A percentile compares a stretch with the other conserved stretches of the same genome.
Conservation (phyloP, 2,329 filamentous ascomycete genomes). For the Fusarium nematophilum region DNA sequence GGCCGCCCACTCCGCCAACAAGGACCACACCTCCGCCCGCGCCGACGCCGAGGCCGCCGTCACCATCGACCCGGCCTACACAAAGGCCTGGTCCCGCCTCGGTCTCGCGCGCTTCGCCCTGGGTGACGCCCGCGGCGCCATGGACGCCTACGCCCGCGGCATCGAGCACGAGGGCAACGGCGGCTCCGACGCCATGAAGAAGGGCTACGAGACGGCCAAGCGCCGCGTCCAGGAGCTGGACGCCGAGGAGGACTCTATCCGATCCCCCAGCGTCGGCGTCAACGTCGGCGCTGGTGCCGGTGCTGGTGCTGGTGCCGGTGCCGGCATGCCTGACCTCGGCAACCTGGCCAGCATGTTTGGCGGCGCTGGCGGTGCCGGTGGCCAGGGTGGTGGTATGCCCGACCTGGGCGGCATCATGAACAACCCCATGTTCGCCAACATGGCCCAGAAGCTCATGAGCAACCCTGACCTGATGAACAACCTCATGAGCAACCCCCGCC, state of each 20-base stretch:
- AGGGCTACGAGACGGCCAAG: slow-evolving; percentile 94
- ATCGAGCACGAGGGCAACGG: slow-evolving; percentile 95
- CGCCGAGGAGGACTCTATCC: slow-evolving; percentile 52
- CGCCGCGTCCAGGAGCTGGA: slow-evolving; percentile 85
- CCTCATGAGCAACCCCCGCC: slow-evolving; percentile 91
- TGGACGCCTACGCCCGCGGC: slow-evolving; percentile 93
- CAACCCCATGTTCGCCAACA: slow-evolving; percentile 98
- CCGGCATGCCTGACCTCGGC: slow-evolving; percentile 77
- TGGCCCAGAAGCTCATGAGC: slow-evolving; percentile 97
- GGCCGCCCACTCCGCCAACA: slow-evolving; percentile 87
- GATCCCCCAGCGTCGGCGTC: slow-evolving; percentile 62
- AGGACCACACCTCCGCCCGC: slow-evolving; percentile 85
- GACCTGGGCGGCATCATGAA: slow-evolving; percentile 89
- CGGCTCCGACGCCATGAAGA: slow-evolving; percentile 97
- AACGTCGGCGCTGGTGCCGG: slow-evolving; percentile 63
- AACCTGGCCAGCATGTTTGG: slow-evolving; percentile 80
- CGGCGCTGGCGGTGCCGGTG: slow-evolving; percentile 66
- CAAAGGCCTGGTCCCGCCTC: slow-evolving; percentile 95
- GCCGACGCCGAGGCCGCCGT: slow-evolving; percentile 93
- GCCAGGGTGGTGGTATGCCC: slow-evolving; percentile 82
- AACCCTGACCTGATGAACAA: slow-evolving; percentile 94
- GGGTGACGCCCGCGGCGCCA: slow-evolving; percentile 88
- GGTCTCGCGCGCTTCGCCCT: slow-evolving; percentile 92
- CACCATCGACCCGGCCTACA: slow-evolving; percentile 89
- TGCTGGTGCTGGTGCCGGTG: slow-evolving; percentile 49